Base-by-base conservation (phyloP, 148 eudicot genomes). In the Tetragonia tetragonoides region DNA sequence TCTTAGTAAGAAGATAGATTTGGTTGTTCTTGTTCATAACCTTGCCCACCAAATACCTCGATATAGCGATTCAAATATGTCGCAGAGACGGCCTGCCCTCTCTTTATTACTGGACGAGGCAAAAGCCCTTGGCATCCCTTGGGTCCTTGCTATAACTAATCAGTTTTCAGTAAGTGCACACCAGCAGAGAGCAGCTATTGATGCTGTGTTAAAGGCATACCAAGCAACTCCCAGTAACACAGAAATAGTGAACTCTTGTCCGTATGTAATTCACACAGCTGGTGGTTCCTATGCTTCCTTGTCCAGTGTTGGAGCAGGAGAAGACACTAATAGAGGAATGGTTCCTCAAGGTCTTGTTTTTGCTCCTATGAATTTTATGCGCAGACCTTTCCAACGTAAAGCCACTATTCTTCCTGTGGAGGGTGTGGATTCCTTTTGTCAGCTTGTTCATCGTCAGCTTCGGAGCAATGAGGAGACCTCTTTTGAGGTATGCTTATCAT, bases 121-220 rank as follows among this genome's bases (percentile, higher is more conserved):
- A 60, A 95, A 95, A 81, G 88, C 97, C 64, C 90, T 95, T 72
- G 97, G 99, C n/a, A 79, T 95, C 66, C 99, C 97, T 68, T 95
- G 99, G 99, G 92, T 95, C 66, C 93, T 95, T 80, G 99, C 97
- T 28, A 86, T 95, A 77, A 93, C 99, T 38, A 95, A 95, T 75
- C 93, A 91, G 79, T 93, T 87, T 80, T 89, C 99, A 20, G 97
- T 93, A 44, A 93, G 97, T 69, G 97, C 97, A 15, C 97, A 95
- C 87, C 93, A 95, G 82, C 99, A 95, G 79, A 90, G 86, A 69
- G 85, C 86, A 74, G 87, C 92, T 62, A 83, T 95, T 68, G 87
- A 89, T 80, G 86, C 91, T 76, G 90, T 90, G 65, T 47, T 93
- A 83, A 88, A 86, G 84, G 95, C 97, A 65, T 95, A 95, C 83